Conservation (phyloP, 2,329 filamentous ascomycete genomes). For the Hypocreales sp. region DNA sequence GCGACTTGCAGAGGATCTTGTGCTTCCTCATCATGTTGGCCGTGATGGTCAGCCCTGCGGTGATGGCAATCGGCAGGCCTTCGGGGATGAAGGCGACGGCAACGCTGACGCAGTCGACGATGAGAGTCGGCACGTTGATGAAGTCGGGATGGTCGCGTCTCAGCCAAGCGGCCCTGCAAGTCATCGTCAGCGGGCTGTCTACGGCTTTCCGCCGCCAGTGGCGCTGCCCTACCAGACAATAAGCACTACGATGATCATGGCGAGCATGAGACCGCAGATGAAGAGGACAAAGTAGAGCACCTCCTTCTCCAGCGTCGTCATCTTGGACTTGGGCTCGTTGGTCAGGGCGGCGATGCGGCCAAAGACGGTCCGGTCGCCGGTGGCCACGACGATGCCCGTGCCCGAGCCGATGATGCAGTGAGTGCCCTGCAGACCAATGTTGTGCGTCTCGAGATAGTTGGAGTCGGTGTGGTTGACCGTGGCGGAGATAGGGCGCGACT, state of each 20-base stretch:
- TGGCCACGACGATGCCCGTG: slow-evolving; percentile 53
- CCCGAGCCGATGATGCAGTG: slow-evolving; percentile 58
- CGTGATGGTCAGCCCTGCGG: slow-evolving; percentile 57
- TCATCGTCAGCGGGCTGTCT: too few species aligned
- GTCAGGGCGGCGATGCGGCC: slow-evolving; percentile 61
- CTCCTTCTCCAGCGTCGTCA: slow-evolving; percentile 58
- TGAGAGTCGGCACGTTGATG: slow-evolving; percentile 57
- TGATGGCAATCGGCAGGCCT: slow-evolving; percentile 54
- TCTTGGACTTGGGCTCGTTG: slow-evolving; percentile 48
- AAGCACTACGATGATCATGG: slow-evolving; percentile 49
- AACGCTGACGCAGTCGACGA: slow-evolving; percentile 57
- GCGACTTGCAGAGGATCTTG: slow-evolving; percentile 63
- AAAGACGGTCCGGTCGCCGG: slow-evolving; percentile 59
- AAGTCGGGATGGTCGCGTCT: slow-evolving; percentile 48
- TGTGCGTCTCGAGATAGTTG: slow-evolving; percentile 64
- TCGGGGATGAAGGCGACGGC: slow-evolving; percentile 66
- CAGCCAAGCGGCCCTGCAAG: slow-evolving; percentile 53
- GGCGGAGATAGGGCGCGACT: slow-evolving; percentile 48
- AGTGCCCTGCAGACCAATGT: slow-evolving; percentile 66
- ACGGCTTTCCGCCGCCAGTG: too few species aligned
- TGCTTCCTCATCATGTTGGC: slow-evolving; percentile 65
- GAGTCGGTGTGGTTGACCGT: slow-evolving; percentile 51
- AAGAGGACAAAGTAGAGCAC: slow-evolving; percentile 57
- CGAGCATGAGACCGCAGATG: slow-evolving; percentile 51
- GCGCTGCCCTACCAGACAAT: slow-evolving; percentile 52